A percentile compares a stretch with the other conserved stretches of the same genome.
These are phyloP conservation scores for Scenedesmus sp. DNA, from an alignment of 163 green algal genomes.

Conservation along the genomic window DNA sequence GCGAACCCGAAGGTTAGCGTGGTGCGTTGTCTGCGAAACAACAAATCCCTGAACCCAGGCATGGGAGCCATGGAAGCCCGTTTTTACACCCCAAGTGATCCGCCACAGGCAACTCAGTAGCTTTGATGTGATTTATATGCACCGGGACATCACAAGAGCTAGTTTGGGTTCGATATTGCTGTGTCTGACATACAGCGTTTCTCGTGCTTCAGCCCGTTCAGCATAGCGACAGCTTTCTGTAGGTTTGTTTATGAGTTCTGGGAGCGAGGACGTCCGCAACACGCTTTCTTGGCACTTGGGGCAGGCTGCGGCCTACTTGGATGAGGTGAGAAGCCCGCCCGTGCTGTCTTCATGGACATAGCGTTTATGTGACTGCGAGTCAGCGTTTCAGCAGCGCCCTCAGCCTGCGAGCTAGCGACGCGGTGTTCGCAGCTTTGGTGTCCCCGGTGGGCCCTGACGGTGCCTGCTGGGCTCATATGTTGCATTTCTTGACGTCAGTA, in stretches of 20 bases:
- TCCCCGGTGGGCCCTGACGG: not conserved
- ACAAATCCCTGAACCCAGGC: not conserved
- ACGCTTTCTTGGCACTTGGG: not conserved
- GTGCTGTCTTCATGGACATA: not conserved
- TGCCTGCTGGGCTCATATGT: not conserved
- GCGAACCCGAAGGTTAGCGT: too few species aligned
- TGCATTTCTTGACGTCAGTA: not conserved
- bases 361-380: not conserved
- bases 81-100: not conserved
- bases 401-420: not conserved
- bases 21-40: too few species aligned
- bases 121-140: not conserved
- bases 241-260: not conserved
- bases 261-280: not conserved
- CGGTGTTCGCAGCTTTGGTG: not conserved
- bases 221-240: not conserved
- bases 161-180: not conserved
- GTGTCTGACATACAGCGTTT: slow-evolving; percentile 7
- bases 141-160: not conserved
- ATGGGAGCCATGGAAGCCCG: not conserved
- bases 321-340: not conserved
- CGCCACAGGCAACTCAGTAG: not conserved
- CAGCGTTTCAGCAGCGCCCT: not conserved
- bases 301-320: not conserved
- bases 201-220: not conserved